Base-by-base conservation (phyloP, 352 stramenopile species). In the Phytophthora pluvialis region DNA sequence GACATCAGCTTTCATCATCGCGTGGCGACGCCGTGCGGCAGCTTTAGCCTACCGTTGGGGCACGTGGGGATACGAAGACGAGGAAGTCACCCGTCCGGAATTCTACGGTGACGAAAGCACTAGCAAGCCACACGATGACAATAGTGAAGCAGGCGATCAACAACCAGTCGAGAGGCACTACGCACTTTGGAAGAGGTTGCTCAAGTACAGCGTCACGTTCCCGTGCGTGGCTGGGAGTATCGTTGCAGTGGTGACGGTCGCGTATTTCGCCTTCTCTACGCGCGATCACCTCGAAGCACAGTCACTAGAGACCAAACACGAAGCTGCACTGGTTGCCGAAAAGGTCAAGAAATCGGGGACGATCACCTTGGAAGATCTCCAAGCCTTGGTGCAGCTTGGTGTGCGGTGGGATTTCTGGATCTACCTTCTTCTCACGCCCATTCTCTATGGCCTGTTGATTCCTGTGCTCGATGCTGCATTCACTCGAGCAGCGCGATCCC, bases 1-100 rank as follows among this genome's bases (percentile, higher is more conserved):
- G 93, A 89, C 86, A 12, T 93, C 88, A 6, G 71, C 86, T 5
- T 96, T 98, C 58, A 73, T 97, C 10, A 68, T 96, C n/a, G 84
- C 88, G 21, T 98, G 93, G 93, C 83, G 84, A 35, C 78, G 90
- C 0, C 75, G 86, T 13, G 85, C 90, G 8, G 80, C 87, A 15
- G 62, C 80, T 18, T 75, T 98, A 16, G 88, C 91, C 13, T 96
- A 97, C 59, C 78, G 74, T 15, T 98, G 92, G 92, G 93, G 92
- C 12, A 94, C 93, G 0, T 81, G 96, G 29, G 87, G 91, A 16
- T 97, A 94, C 64, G 92, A 98, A 73, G 83, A 91, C 49, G 82
- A 74, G 11, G 92, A 98, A 62, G 72, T 79, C 16, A 90, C 86
- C 0, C 81, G 93, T 10, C 88, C 91, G 1, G 88, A 95, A 66